Percentiles rank a stretch among this genome's conserved stretches.
Conservation (phyloP, 2,329 filamentous ascomycete species). For the Claviceps sp. region DNA sequence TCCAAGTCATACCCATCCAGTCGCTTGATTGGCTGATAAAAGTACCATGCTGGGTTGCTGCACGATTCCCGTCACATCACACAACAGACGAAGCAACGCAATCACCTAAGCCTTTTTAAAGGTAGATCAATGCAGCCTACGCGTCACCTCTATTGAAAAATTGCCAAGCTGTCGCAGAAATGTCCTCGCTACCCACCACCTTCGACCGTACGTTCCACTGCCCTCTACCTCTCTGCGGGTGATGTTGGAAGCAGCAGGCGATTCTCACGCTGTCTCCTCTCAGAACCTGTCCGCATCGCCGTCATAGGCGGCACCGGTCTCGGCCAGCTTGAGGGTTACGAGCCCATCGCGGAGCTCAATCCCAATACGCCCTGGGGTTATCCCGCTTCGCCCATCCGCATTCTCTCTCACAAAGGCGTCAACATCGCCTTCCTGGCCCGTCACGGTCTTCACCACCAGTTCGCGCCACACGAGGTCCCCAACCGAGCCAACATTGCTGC, state of each 20-base stretch:
- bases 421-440: constrained; percentile 88
- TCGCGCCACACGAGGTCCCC: constrained; percentile 90
- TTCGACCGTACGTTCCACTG: constrained; percentile 39
- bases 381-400: constrained; percentile 63
- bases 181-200: constrained; percentile 41
- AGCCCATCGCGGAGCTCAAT: constrained; percentile 65
- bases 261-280: background rate
- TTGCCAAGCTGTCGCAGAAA: constrained; percentile 14
- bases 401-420: constrained; percentile 73
- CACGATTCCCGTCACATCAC: no score
- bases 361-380: constrained; percentile 78
- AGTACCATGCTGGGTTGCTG: no score
- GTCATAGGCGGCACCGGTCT: constrained; percentile 92
- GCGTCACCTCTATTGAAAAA: background rate
- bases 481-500: constrained; percentile 95
- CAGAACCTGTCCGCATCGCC: constrained; percentile 66
- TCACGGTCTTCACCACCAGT: constrained; percentile 78
- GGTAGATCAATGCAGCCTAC: no score
- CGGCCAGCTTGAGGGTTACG: constrained; percentile 74
- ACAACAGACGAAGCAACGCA: no score
- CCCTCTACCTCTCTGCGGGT: background rate
- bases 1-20: no score
- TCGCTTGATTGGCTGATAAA: no score
- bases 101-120: no score
- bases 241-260: background rate